A percentile compares a stretch with the other conserved stretches of the same genome.
Evolutionary conservation across 2,329 filamentous ascomycete genomes (phyloP).

Genomic region (Hirsutella minnesotensis): DNA sequence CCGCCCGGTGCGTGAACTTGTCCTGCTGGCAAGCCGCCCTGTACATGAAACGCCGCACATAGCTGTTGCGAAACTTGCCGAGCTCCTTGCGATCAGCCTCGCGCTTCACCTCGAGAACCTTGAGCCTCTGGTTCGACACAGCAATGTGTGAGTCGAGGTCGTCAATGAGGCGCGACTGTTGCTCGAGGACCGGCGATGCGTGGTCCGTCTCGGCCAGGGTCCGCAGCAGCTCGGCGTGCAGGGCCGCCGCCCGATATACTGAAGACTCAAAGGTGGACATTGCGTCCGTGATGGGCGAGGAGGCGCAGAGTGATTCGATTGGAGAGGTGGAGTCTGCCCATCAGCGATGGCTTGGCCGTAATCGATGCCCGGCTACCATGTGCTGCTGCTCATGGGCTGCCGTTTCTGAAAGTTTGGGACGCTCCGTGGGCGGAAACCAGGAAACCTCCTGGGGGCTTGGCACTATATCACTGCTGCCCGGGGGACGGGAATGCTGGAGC

Average conservation of each 20-base stretch:
- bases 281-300: background rate
- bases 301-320: too few species aligned
- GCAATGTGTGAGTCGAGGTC: slow-evolving; percentile 31
- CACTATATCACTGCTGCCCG: too few species aligned
- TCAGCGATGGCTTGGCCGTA: too few species aligned
- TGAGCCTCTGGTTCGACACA: slow-evolving; percentile 23
- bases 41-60: slow-evolving; percentile 38
- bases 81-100: slow-evolving; percentile 38
- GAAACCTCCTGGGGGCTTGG: too few species aligned
- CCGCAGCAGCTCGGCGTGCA: slow-evolving; percentile 30
- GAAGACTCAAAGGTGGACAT: slow-evolving; percentile 13
- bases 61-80: slow-evolving; percentile 38
- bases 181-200: slow-evolving; percentile 29
- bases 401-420: too few species aligned
- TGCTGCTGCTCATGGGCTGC: too few species aligned
- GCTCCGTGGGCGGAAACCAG: too few species aligned
- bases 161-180: slow-evolving; percentile 31
- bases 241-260: slow-evolving; percentile 26
- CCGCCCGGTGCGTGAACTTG: slow-evolving; percentile 27
- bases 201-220: slow-evolving; percentile 37
- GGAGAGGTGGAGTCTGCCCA: too few species aligned
- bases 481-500: too few species aligned
- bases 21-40: slow-evolving; percentile 34
- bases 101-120: slow-evolving; percentile 25
- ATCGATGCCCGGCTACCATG: too few species aligned